Evolutionary conservation across 1,284 basidiomycete species (phyloP).

Genomic region (Lignosus rhinocerotis): DNA sequence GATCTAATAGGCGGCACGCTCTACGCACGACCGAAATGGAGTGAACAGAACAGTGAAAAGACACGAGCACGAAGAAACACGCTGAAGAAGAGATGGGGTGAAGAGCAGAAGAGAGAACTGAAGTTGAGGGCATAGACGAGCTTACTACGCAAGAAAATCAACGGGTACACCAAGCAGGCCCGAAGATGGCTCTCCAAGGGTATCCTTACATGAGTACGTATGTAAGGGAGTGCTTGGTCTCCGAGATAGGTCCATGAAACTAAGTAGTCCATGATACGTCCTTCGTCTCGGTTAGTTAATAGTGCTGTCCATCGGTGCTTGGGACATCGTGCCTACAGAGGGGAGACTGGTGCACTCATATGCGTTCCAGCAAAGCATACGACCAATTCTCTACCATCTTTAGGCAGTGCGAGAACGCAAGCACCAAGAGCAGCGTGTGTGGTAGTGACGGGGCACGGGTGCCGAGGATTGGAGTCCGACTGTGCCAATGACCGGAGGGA

Average conservation of each 20-base stretch:
- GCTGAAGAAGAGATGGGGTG: background rate
- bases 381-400: background rate
- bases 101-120: background rate
- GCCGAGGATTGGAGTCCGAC: no score
- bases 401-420: background rate
- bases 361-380: background rate
- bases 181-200: constrained; percentile 5
- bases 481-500: background rate
- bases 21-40: background rate
- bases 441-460: background rate
- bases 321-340: background rate
- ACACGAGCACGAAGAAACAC: background rate
- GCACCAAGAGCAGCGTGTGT: background rate
- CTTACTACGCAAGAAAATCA: background rate
- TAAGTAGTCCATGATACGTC: background rate
- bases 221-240: constrained; percentile 6
- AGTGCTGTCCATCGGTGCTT: background rate
- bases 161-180: constrained; percentile 9
- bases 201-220: constrained; percentile 5
- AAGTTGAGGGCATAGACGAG: background rate
- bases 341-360: background rate
- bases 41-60: background rate
- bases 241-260: constrained; percentile 9
- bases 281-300: constrained; percentile 5
- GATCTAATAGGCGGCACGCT: background rate